Evolutionary conservation across 352 stramenopile genomes (phyloP).

Genomic region (Phytophthora pisi): DNA sequence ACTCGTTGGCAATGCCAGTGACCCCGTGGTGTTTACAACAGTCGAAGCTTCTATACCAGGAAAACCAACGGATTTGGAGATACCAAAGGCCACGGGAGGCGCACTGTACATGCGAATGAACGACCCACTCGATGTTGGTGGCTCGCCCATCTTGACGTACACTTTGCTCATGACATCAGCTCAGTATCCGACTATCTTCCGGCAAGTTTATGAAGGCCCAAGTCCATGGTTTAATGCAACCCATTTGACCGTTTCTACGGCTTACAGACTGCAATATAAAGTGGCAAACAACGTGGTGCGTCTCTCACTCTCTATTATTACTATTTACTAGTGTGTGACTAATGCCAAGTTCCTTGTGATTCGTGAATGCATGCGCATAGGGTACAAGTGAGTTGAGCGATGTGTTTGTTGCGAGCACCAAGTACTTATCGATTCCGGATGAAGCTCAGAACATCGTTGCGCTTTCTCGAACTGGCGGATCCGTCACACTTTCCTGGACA

Average conservation of each 20-base stretch:
- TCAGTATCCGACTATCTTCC: constrained; percentile 45
- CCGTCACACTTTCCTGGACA: constrained; percentile 48
- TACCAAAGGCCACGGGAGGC: constrained; percentile 44
- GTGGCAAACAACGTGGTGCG: constrained; percentile 45
- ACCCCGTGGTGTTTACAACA: constrained; percentile 32
- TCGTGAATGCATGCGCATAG: constrained; percentile 25
- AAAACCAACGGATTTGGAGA: constrained; percentile 34
- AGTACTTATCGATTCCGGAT: constrained; percentile 49
- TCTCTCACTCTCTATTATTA: not conserved
- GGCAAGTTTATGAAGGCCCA: constrained; percentile 44
- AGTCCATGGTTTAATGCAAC: constrained; percentile 29
- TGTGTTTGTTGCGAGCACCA: constrained; percentile 34
- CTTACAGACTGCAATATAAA: constrained; percentile 55
- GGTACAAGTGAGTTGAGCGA: constrained; percentile 58
- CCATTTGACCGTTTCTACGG: constrained; percentile 44
- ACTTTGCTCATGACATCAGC: constrained; percentile 40
- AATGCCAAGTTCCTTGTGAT: not conserved
- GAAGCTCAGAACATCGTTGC: constrained; percentile 39
- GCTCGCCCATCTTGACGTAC: constrained; percentile 34
- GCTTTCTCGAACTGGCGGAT: constrained; percentile 41
- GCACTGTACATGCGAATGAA: constrained; percentile 45
- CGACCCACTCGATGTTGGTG: constrained; percentile 45
- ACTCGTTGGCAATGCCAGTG: constrained; percentile 30
- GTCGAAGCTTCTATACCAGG: constrained; percentile 39
- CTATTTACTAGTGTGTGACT: not conserved